A percentile compares a stretch with the other conserved stretches of the same genome.
These are phyloP conservation scores for Hypoxylon fuscum DNA, from an alignment of 495 filamentous ascomycete species.

Conservation along the genomic window DNA sequence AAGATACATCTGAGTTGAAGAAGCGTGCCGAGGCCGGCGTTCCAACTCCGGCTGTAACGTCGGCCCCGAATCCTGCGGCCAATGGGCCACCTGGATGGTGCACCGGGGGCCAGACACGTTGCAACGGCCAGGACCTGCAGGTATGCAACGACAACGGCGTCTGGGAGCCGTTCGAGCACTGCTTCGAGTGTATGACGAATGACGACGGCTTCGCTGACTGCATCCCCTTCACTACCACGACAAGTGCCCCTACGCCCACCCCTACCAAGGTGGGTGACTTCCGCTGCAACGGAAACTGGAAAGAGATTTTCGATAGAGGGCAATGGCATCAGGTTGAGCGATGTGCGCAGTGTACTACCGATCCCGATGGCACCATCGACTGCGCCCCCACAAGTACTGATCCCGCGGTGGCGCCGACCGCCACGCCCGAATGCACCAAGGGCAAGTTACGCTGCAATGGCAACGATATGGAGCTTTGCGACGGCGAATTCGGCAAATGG, in stretches of 20 bases:
- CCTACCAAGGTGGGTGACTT: too few relatives aligned
- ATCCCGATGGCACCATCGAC: not conserved
- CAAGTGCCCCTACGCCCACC: not conserved
- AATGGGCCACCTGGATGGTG: not conserved
- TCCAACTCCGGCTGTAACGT: not conserved
- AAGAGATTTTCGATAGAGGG: too few relatives aligned
- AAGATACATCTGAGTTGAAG: not conserved
- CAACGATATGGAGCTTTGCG: constrained; percentile 7
- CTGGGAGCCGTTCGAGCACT: not conserved
- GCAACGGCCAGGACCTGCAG: constrained; percentile 14
- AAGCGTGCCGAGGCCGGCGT: not conserved
- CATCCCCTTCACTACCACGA: not conserved
- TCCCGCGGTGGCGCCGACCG: not conserved
- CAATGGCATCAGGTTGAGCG: too few relatives aligned
- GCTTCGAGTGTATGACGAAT: not conserved
- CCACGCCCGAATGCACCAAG: not conserved
- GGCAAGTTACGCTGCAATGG: constrained; percentile 8
- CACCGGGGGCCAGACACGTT: not conserved
- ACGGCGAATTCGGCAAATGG: not conserved
- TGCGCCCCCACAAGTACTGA: not conserved
- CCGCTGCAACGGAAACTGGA: too few relatives aligned
- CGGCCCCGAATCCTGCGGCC: not conserved
- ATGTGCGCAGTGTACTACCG: too few relatives aligned
- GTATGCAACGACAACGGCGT: not conserved
- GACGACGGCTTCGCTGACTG: not conserved